Conservation (phyloP, 2,329 filamentous ascomycete species). For the Canariomyces notabilis region DNA sequence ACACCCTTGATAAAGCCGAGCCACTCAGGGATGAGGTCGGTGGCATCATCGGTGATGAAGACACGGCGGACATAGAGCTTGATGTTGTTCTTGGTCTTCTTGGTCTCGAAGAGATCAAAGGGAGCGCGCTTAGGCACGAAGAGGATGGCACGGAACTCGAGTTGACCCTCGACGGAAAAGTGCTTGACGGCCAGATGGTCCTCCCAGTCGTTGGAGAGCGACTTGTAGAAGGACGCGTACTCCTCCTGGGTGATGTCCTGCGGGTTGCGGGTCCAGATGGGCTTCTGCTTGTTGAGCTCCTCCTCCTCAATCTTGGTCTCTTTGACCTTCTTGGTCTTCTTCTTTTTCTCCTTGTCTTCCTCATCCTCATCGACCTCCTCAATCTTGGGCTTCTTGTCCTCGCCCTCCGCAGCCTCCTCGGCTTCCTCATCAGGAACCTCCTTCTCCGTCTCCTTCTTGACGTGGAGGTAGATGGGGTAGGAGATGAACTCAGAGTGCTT, state of each 20-base stretch:
- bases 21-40: conserved; percentile 99
- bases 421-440: conserved; percentile 96
- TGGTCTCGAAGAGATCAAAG: conserved; percentile 99
- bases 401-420: conserved; percentile 62
- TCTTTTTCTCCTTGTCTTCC: conserved; percentile 74
- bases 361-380: conserved; percentile 88
- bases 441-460: conserved; percentile 97
- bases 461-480: conserved; percentile 99
- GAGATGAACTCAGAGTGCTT: conserved; percentile 99
- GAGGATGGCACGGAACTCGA: conserved; percentile 99
- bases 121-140: conserved; percentile 99
- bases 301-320: conserved; percentile 98
- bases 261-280: conserved; percentile 99
- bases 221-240: conserved; percentile 99
- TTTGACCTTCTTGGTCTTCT: conserved; percentile 99
- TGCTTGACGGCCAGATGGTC: conserved; percentile 99
- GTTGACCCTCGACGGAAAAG: conserved; percentile 99
- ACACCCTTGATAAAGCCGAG: conserved; percentile 99
- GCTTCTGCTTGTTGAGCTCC: conserved; percentile 98
- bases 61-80: conserved; percentile 99
- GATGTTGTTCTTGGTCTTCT: conserved; percentile 99
- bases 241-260: conserved; percentile 92
- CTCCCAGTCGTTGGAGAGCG: conserved; percentile 99
- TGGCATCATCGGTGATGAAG: conserved; percentile 99
- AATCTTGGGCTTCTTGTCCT: conserved; percentile 93